Base-by-base conservation (phyloP, 208 protist species). In the Crithidia mellificae region DNA sequence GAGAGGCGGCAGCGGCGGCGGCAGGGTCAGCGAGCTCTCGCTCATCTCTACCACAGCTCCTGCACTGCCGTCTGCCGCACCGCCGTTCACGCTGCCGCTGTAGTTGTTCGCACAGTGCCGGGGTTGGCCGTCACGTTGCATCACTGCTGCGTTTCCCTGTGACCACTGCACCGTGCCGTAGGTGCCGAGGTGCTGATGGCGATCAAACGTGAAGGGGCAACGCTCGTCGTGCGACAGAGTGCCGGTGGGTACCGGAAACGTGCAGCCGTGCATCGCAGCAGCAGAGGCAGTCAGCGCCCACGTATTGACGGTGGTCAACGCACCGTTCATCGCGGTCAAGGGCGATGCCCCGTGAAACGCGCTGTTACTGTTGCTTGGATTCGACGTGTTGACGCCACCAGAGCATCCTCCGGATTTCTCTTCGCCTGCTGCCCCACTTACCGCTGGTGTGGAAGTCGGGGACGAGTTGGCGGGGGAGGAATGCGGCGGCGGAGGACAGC, bases 81-180 rank as follows among this genome's bases (percentile, higher is more conserved):
- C n/a, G n/a, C n/a, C n/a, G n/a, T n/a, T n/a, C n/a, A n/a, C n/a
- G n/a, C n/a, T n/a, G n/a, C n/a, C n/a, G n/a, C n/a, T n/a, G n/a
- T n/a, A n/a, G n/a, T n/a, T n/a, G n/a, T n/a, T n/a, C n/a, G n/a
- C n/a, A n/a, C n/a, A n/a, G n/a, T n/a, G n/a, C n/a, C n/a, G n/a
- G n/a, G n/a, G n/a, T 5, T 56, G 50, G 14, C 30, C 44, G 27
- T 22, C 55, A 20, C 29, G 22, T 22, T 32, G 11, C 12, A 34
- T 36, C 25, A 72, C 58, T 3, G 55, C 50, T 7, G 66, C 58
- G 39, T 77, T 69, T 4, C 83, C 87, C 54, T 88, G 84, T 20
- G 69, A 71, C 84, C 87, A 93, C 24, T 39, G 36, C 41, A 91
- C 83, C 6, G 30, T 51, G 14, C 67, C 87, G 47, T 62, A 61